A percentile compares a stretch with the other conserved stretches of the same genome.
phyloP scores from a whole-genome alignment of 208 protist species.

The Leishmania amazonensis region DNA sequence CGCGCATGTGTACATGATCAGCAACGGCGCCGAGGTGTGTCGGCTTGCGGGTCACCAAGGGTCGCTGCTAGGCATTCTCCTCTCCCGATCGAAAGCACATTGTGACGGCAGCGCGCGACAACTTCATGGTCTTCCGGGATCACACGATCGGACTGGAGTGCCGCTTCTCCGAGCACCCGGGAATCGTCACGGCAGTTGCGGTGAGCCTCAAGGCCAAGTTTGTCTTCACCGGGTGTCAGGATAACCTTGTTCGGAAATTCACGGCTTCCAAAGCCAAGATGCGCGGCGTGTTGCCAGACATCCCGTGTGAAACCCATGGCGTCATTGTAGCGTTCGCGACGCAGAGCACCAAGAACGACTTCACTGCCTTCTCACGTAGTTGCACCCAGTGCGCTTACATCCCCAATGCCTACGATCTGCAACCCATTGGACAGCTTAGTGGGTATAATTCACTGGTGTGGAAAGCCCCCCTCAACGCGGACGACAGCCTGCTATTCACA shows the following conservation, averaged over 20 bases:
- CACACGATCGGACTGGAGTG: slow-evolving; percentile 51
- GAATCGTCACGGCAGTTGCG: slow-evolving; percentile 59
- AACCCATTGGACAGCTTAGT: slow-evolving; percentile 31
- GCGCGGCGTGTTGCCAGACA: slow-evolving; percentile 22
- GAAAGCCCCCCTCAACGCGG: slow-evolving; percentile 45
- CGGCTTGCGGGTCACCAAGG: slow-evolving; percentile 52
- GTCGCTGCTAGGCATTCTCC: slow-evolving; percentile 47
- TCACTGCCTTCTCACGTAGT: slow-evolving; percentile 54
- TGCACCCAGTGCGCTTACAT: slow-evolving; percentile 52
- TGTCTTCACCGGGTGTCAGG: slow-evolving; percentile 70
- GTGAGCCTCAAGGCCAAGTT: slow-evolving; percentile 51
- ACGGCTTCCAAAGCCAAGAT: slow-evolving; percentile 43
- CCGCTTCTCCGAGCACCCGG: slow-evolving; percentile 57
- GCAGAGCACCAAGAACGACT: slow-evolving; percentile 48
- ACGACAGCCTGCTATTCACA: slow-evolving; percentile 51
- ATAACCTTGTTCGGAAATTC: slow-evolving; percentile 52
- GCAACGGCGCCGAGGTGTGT: slow-evolving; percentile 40
- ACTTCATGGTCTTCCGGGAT: slow-evolving; percentile 58
- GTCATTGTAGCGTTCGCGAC: slow-evolving; percentile 55
- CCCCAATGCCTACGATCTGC: slow-evolving; percentile 32
- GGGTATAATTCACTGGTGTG: slow-evolving; percentile 57
- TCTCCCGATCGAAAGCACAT: slow-evolving; percentile 62
- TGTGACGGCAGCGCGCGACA: slow-evolving; percentile 51
- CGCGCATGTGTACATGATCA: slow-evolving; percentile 52
- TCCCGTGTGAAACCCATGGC: slow-evolving; percentile 24